Conservation (phyloP, 2,329 filamentous ascomycete genomes). For the Trichophyton verrucosum region DNA sequence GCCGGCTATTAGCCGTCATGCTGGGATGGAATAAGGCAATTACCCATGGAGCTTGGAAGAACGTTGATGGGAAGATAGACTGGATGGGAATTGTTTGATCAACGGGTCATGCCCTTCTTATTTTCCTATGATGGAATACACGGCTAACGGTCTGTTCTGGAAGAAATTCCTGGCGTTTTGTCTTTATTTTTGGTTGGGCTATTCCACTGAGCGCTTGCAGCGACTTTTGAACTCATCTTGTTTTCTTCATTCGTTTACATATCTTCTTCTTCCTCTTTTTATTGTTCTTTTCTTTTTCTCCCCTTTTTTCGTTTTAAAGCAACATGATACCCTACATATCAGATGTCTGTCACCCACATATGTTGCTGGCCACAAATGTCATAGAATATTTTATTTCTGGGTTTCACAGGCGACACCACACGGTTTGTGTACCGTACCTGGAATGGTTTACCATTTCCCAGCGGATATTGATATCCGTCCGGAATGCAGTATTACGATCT, state of each 20-base stretch:
- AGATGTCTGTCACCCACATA: background rate
- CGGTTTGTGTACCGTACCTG: background rate
- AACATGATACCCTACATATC: slow-evolving; percentile 1
- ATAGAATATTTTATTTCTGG: background rate
- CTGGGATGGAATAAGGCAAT: slow-evolving; percentile 66
- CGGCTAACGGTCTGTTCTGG: background rate
- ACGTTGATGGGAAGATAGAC: slow-evolving; percentile 59
- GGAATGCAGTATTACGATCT: background rate
- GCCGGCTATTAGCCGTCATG: slow-evolving; percentile 68
- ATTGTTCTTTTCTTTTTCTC: background rate
- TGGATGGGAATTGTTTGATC: slow-evolving; percentile 41
- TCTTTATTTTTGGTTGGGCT: background rate
- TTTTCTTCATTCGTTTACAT: background rate
- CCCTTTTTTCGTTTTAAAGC: background rate
- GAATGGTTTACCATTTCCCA: background rate
- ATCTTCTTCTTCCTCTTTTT: too few relatives aligned
- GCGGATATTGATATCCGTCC: background rate
- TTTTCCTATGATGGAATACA: background rate
- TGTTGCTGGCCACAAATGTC: slow-evolving; percentile 1
- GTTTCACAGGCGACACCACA: background rate
- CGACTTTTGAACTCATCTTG: background rate
- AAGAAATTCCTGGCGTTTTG: slow-evolving; percentile 1
- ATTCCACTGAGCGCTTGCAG: slow-evolving; percentile 1
- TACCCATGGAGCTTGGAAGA: slow-evolving; percentile 52
- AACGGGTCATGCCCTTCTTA: background rate